Percentiles rank a stretch among this genome's conserved stretches.
phyloP scores from a whole-genome alignment of 495 filamentous ascomycete genomes.

The Talaromyces thailandensis region DNA sequence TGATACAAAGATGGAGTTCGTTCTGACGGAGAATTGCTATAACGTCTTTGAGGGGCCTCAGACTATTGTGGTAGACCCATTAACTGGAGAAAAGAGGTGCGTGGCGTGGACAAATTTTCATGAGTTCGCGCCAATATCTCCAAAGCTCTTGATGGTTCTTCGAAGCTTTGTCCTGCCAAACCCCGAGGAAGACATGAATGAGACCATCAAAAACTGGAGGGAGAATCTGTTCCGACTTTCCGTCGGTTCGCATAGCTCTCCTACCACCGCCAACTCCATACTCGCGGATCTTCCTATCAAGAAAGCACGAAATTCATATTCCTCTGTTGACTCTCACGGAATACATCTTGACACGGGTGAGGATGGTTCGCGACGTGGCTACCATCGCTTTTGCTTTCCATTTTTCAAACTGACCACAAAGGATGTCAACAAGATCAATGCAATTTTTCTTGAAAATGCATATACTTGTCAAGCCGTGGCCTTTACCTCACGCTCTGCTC shows the following conservation, averaged over 20 bases:
- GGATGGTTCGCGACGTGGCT: conserved; percentile 1
- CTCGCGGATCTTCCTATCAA: conserved; percentile 29
- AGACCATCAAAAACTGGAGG: conserved; percentile 1
- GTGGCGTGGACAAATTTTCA: conserved; percentile 28
- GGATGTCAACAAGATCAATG: conserved; percentile 34
- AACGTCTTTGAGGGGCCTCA: conserved; percentile 38
- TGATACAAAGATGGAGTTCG: conserved; percentile 31
- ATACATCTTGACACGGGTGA: conserved; percentile 9
- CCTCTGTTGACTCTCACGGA: conserved; percentile 17
- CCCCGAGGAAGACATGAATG: conserved; percentile 9
- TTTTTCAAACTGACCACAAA: conserved; percentile 23
- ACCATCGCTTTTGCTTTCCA: conserved; percentile 30
- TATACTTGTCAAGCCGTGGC: background rate
- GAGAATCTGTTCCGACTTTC: conserved; percentile 5
- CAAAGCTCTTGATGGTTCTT: conserved; percentile 40
- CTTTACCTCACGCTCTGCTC: conserved; percentile 1
- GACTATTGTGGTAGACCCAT: conserved; percentile 7
- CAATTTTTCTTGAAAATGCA: conserved; percentile 29
- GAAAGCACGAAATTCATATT: conserved; percentile 30
- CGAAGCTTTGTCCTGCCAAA: conserved; percentile 19
- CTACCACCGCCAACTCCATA: conserved; percentile 9
- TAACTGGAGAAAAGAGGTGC: conserved; percentile 6
- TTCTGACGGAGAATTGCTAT: conserved; percentile 40
- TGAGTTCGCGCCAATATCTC: conserved; percentile 38
- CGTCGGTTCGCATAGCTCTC: conserved; percentile 2